Base-by-base conservation (phyloP, 805 yeast genomes). In the Saccharomycopsis amapae region DNA sequence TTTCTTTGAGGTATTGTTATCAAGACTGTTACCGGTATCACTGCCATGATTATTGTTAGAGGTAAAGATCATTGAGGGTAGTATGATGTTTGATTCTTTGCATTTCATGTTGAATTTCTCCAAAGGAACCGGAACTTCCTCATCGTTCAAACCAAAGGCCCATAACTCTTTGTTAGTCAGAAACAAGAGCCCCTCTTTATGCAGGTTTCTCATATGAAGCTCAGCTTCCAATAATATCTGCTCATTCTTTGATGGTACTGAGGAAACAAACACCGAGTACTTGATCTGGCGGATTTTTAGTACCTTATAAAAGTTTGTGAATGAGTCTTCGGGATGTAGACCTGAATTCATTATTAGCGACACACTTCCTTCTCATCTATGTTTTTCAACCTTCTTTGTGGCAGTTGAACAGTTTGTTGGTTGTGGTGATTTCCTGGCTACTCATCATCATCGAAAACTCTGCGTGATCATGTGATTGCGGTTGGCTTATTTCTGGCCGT, bases 211-310 rank as follows among this genome's bases (percentile, higher is more conserved):
- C 32, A 69, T 44, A 12, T 57, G 53, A 1, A 69, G 53, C 49
- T 71, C 75, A 36, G 68, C 68, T 41, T 68, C 69, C 26, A 69
- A 57, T 5, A 71, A 58, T 53, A 65, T 58, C 45, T 69, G 71
- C 61, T 63, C 39, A 58, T 48, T 45, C 58, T 64, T 45, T 59
- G 35, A 7, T 10, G 33, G 12, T 17, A 15, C 17, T 26, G 42
- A 18, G 51, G 55, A 42, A 9, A 33, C 32, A 44, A 28, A 50
- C 17, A 50, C 48, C n/a, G 48, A 41, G 25, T 50, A 50, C 33
- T 50, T 47, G 22, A 50, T 45, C 23, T 47, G 42, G 7, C 28
- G 30, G 5, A 50, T 50, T 24, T 38, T 41, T 18, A 50, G 42
- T 13, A 50, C 46, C 18, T 40, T 42, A 19, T 46, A 50, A 23